Evolutionary conservation across 805 yeast species (phyloP).

Genomic region (Kodamaea neixiangensis): DNA sequence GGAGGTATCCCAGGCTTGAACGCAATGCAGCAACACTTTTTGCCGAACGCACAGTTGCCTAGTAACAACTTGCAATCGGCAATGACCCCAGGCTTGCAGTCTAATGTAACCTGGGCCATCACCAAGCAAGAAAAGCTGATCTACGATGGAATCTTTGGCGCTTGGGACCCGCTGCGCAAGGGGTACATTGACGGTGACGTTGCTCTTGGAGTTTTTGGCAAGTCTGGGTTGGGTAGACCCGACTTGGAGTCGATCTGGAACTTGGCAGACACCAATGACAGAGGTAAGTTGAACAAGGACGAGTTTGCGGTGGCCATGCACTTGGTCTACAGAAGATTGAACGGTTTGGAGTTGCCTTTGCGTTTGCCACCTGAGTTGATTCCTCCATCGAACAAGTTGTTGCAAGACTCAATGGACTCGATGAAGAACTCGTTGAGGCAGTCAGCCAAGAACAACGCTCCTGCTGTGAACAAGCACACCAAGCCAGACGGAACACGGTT

Average conservation of each 20-base stretch:
- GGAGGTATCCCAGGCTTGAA: conserved; percentile 73
- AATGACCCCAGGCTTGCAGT: conserved; percentile 44
- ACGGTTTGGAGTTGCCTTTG: conserved; percentile 83
- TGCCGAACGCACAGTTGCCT: conserved; percentile 50
- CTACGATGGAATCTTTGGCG: conserved; percentile 83
- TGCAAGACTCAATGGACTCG: conserved; percentile 68
- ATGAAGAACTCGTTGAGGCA: conserved; percentile 65
- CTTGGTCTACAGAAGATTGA: conserved; percentile 84
- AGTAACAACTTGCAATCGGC: conserved; percentile 41
- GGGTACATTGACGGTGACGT: conserved; percentile 79
- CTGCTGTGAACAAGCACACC: conserved; percentile 19
- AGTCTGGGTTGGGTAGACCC: conserved; percentile 82
- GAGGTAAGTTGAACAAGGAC: conserved; percentile 82
- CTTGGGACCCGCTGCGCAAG: conserved; percentile 71
- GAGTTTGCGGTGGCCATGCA: conserved; percentile 98
- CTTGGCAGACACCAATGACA: conserved; percentile 76
- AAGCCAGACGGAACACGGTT: conserved; percentile 42
- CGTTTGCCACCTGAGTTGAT: conserved; percentile 84
- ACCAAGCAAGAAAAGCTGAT: conserved; percentile 84
- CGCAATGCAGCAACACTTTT: conserved; percentile 64
- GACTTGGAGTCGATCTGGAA: conserved; percentile 93
- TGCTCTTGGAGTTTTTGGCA: conserved; percentile 85
- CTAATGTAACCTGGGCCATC: conserved; percentile 77
- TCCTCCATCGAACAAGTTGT: conserved; percentile 79
- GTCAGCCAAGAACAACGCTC: conserved; percentile 17